A percentile compares a stretch with the other conserved stretches of the same genome.
Evolutionary conservation across 148 eudicot genomes (phyloP).

Genomic region (Fagopyrum homotropicum): DNA sequence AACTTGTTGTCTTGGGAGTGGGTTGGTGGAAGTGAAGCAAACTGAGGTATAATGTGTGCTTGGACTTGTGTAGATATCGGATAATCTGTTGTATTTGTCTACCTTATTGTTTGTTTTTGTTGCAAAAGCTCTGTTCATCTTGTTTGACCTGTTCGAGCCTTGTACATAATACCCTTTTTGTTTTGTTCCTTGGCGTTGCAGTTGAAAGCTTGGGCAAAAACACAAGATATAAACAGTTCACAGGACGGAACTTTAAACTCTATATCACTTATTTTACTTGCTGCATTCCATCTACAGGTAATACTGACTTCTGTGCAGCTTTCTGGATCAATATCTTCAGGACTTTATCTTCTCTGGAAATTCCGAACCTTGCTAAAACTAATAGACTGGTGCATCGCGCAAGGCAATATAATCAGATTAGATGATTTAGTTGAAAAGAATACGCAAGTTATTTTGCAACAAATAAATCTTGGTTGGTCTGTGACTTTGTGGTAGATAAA

Average conservation of each 20-base stretch:
- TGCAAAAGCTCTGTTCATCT: not conserved
- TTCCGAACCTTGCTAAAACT: too few relatives aligned
- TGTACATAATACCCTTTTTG: not conserved
- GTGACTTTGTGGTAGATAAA: not conserved
- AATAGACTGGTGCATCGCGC: too few relatives aligned
- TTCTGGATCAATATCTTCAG: too few relatives aligned
- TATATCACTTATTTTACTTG: slow-evolving; percentile 67
- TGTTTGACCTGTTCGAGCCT: not conserved
- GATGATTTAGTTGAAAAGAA: not conserved
- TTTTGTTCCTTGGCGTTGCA: slow-evolving; percentile 20
- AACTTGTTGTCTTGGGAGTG: too few relatives aligned
- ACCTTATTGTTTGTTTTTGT: not conserved
- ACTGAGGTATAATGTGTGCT: too few relatives aligned
- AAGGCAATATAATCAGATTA: not conserved
- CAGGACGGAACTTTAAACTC: slow-evolving; percentile 83
- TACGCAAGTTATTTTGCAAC: not conserved
- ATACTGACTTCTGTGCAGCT: not conserved
- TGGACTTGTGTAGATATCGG: too few relatives aligned
- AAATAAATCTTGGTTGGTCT: not conserved
- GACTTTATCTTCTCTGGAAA: too few relatives aligned
- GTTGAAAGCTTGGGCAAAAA: slow-evolving; percentile 95
- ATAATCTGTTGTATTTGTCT: too few relatives aligned
- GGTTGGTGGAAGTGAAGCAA: too few relatives aligned
- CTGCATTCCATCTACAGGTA: slow-evolving; percentile 96
- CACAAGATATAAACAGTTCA: slow-evolving; percentile 76